A percentile compares a stretch with the other conserved stretches of the same genome.
Evolutionary conservation across 2,329 filamentous ascomycete genomes (phyloP).

Genomic region (Clarireedia monteithiana): DNA sequence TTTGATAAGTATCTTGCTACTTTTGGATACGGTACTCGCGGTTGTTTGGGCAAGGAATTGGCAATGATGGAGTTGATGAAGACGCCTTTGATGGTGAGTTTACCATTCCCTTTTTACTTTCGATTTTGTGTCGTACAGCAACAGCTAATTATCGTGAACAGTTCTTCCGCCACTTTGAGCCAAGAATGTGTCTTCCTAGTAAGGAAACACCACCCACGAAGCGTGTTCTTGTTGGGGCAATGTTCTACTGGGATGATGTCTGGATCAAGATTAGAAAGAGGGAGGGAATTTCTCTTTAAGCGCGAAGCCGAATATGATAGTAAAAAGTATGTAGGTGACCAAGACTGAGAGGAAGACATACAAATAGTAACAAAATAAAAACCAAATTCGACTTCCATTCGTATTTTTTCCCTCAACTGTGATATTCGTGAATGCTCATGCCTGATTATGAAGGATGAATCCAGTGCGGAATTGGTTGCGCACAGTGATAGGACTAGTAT

Average conservation of each 20-base stretch:
- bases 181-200: neutral
- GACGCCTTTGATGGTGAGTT: constrained; percentile 4
- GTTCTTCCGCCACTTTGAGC: constrained; percentile 7
- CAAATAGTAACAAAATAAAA: neutral
- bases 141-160: neutral
- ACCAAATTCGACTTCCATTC: too few relatives aligned
- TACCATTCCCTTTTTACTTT: neutral
- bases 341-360: neutral
- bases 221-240: constrained; percentile 3
- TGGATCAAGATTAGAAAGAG: constrained; percentile 5
- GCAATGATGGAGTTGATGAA: constrained; percentile 5
- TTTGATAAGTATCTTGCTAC: constrained; percentile 8
- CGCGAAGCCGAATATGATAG: neutral
- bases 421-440: too few relatives aligned
- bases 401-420: too few relatives aligned
- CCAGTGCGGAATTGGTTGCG: too few relatives aligned
- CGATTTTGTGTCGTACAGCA: neutral
- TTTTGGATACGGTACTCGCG: constrained; percentile 6
- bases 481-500: too few relatives aligned
- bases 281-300: neutral
- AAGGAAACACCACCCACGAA: constrained; percentile 4
- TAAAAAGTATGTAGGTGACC: neutral
- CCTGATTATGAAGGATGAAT: too few relatives aligned
- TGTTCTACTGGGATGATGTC: constrained; percentile 6
- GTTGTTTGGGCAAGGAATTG: constrained; percentile 6